phyloP scores from a whole-genome alignment of 345 rosid genomes.

The Salix caprea region DNA sequence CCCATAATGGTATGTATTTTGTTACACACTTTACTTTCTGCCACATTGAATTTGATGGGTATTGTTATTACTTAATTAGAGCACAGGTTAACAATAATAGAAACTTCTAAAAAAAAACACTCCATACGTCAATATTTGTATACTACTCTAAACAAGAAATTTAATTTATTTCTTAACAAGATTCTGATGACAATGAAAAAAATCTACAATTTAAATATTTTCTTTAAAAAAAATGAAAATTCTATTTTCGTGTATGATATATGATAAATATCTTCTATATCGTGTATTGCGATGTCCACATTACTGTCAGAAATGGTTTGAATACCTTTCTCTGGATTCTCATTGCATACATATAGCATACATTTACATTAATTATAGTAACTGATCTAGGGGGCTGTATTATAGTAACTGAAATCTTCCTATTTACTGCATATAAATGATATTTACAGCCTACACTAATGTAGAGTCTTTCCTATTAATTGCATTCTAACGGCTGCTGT shows the following conservation, averaged over 20 bases:
- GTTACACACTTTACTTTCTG: background rate
- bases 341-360: too few species aligned
- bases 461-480: too few species aligned
- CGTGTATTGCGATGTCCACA: background rate
- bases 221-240: background rate
- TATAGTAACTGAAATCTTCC: too few species aligned
- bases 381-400: too few species aligned
- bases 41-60: background rate
- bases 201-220: background rate
- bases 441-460: too few species aligned
- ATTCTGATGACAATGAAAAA: background rate
- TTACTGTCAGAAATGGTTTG: too few species aligned
- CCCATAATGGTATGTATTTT: conserved; percentile 70
- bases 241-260: too few species aligned
- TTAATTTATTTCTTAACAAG: background rate
- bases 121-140: background rate
- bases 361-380: too few species aligned
- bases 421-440: too few species aligned
- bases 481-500: too few species aligned
- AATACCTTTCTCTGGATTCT: too few species aligned
- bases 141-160: background rate
- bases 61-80: conserved; percentile 2
- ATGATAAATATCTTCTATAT: background rate
- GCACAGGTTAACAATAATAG: background rate
- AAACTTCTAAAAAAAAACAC: background rate